phyloP scores from a whole-genome alignment of 2,329 filamentous ascomycete species.

The Clarireedia paspali region DNA sequence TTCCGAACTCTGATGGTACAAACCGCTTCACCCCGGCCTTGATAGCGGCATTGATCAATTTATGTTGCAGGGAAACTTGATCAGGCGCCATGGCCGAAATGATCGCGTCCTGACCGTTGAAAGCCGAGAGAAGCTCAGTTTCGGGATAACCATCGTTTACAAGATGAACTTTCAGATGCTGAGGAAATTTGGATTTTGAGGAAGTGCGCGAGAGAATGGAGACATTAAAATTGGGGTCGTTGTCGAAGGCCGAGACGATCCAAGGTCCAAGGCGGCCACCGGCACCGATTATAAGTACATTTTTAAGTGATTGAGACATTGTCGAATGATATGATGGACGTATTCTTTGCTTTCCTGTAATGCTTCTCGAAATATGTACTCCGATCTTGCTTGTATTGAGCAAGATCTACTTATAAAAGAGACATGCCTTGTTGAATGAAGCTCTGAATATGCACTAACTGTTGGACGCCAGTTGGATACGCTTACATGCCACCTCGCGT shows the following conservation, averaged over 20 bases:
- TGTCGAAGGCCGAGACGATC: slow-evolving; percentile 17
- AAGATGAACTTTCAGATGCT: slow-evolving; percentile 14
- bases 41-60: slow-evolving; percentile 48
- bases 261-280: slow-evolving; percentile 15
- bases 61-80: slow-evolving; percentile 18
- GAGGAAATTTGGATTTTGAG: slow-evolving; percentile 19
- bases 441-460: too few species aligned
- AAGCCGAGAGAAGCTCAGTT: slow-evolving; percentile 22
- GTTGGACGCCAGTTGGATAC: too few species aligned
- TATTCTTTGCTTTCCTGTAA: too few species aligned
- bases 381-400: too few species aligned
- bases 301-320: neutral
- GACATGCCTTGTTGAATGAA: too few species aligned
- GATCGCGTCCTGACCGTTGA: slow-evolving; percentile 18
- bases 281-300: slow-evolving; percentile 8
- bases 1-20: slow-evolving; percentile 48
- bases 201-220: slow-evolving; percentile 31
- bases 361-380: too few species aligned
- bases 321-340: too few species aligned
- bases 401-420: too few species aligned
- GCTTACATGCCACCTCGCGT: too few species aligned
- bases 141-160: slow-evolving; percentile 5
- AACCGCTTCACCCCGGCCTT: slow-evolving; percentile 53
- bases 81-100: slow-evolving; percentile 12
- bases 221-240: slow-evolving; percentile 23